phyloP scores from a whole-genome alignment of 1,284 basidiomycete species.

The Caloboletus inedulis region DNA sequence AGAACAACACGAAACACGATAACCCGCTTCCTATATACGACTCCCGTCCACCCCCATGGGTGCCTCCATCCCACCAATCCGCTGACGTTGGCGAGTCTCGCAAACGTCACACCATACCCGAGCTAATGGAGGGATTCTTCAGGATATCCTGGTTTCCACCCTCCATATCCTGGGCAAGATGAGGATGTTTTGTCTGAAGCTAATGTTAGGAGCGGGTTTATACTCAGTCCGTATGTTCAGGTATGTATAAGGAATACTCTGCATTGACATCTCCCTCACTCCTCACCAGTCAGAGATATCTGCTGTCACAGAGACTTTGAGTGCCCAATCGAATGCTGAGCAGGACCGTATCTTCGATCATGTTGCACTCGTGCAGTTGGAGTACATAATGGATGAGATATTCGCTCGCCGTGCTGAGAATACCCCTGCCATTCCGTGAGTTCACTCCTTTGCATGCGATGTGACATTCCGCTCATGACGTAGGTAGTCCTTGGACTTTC shows the following conservation, averaged over 20 bases:
- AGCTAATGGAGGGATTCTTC: constrained; percentile 3
- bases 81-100: constrained; percentile 61
- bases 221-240: constrained; percentile 56
- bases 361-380: constrained; percentile 63
- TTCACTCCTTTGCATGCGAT: constrained; percentile 10
- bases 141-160: constrained; percentile 88
- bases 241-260: constrained; percentile 35
- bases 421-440: constrained; percentile 61
- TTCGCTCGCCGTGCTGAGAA: constrained; percentile 61
- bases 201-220: constrained; percentile 80
- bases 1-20: constrained; percentile 29
- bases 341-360: constrained; percentile 49
- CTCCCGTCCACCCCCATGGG: constrained; percentile 67
- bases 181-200: constrained; percentile 80
- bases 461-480: neutral
- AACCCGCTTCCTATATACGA: constrained; percentile 55
- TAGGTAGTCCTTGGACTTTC: constrained; percentile 66
- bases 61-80: constrained; percentile 59
- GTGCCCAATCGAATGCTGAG: constrained; percentile 52
- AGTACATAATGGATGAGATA: constrained; percentile 79
- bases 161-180: constrained; percentile 77
- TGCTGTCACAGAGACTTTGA: constrained; percentile 49
- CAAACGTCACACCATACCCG: neutral
- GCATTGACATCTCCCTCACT: constrained; percentile 22
- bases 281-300: constrained; percentile 22